These are phyloP conservation scores for Acanthamoeba sp. DNA, from an alignment of 208 protist species.

Conservation along the genomic window DNA sequence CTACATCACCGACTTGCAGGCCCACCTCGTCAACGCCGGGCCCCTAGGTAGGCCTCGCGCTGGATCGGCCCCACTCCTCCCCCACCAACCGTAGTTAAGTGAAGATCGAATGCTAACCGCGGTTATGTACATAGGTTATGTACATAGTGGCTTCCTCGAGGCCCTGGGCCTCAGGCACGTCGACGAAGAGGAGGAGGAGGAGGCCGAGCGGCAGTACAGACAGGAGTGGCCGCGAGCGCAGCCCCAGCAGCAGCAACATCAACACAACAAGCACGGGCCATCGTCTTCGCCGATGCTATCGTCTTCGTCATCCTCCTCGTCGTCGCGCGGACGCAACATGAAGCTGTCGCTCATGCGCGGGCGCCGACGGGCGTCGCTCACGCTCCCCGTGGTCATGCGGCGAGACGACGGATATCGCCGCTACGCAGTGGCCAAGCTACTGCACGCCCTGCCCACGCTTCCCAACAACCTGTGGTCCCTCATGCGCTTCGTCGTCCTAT, in stretches of 20 bases:
- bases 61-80: too few relatives aligned
- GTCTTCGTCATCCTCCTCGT: not conserved
- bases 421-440: not conserved
- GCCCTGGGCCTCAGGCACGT: constrained; percentile 3
- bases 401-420: not conserved
- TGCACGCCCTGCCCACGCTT: not conserved
- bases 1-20: constrained; percentile 55
- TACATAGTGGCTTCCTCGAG: constrained; percentile 45
- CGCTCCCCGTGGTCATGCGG: constrained; percentile 29
- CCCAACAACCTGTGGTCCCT: constrained; percentile 22
- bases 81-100: too few relatives aligned
- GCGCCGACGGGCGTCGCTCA: not conserved
- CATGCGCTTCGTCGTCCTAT: constrained; percentile 36
- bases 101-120: not conserved
- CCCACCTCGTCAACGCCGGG: constrained; percentile 20
- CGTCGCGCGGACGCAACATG: not conserved
- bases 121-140: not conserved
- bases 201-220: constrained; percentile 24
- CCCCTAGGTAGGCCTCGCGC: not conserved
- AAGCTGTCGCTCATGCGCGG: constrained; percentile 48
- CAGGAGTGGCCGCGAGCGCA: constrained; percentile 6
- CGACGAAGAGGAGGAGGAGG: constrained; percentile 18
- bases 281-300: not conserved
- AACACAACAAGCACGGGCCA: not conserved
- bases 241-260: not conserved